Evolutionary conservation across 768 basidiomycete genomes (phyloP).

Genomic region (Naganishia onofrii): DNA sequence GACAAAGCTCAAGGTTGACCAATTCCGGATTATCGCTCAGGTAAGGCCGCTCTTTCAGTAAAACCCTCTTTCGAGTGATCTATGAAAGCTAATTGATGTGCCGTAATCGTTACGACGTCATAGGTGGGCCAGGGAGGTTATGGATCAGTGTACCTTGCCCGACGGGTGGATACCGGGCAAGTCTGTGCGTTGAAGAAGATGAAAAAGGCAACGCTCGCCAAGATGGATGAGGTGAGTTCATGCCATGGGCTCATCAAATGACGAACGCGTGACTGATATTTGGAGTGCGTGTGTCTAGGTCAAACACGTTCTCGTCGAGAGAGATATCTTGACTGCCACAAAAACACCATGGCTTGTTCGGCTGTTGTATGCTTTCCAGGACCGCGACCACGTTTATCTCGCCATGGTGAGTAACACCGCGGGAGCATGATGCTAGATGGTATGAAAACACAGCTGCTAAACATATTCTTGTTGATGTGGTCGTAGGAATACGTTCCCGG

Average conservation of each 20-base stretch:
- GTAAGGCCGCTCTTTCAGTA: constrained; percentile 10
- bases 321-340: constrained; percentile 94
- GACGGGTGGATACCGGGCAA: constrained; percentile 92
- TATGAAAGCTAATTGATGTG: too few species aligned
- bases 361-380: constrained; percentile 95
- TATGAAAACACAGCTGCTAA: background rate
- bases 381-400: constrained; percentile 82
- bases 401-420: constrained; percentile 64
- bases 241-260: background rate
- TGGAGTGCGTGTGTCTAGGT: constrained; percentile 58
- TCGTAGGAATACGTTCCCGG: constrained; percentile 86
- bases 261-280: background rate
- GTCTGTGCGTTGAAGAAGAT: constrained; percentile 98
- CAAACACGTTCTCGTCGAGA: constrained; percentile 94
- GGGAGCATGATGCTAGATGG: background rate
- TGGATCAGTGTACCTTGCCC: constrained; percentile 92
- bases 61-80: too few species aligned
- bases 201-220: constrained; percentile 86
- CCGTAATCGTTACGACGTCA: too few species aligned
- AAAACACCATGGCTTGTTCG: constrained; percentile 96
- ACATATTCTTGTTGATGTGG: constrained; percentile 18
- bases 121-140: constrained; percentile 94
- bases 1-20: constrained; percentile 85
- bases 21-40: constrained; percentile 97
- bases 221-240: constrained; percentile 87